Base-by-base conservation (phyloP, 2,329 filamentous ascomycete species). In the Colletotrichum falcatum region DNA sequence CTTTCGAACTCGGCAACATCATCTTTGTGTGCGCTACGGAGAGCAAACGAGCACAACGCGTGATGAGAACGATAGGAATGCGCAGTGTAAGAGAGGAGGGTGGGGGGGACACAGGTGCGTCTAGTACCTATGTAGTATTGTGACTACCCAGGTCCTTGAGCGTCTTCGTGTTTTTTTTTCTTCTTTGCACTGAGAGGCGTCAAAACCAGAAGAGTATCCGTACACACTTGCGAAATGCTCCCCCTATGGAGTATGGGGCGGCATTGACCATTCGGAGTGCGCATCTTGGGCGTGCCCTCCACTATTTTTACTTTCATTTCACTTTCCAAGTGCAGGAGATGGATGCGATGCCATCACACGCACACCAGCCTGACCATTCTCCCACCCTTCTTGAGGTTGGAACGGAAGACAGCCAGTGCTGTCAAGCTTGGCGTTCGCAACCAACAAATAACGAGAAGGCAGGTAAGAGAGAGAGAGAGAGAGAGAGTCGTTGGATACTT, bases 281-380 rank as follows among this genome's bases (percentile, higher is more conserved):
- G 42, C 42, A 23, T 49, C 44, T 37, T 37, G 6, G 14, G 58
- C 14, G n/a, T 44, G 11, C 42, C 63, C 63, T 70, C 63, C 63
- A 61, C 63, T 66, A 44, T 66, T 66, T 70, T 70, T 62, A 66
- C 63, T 66, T 70, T 70, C n/a, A 44, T 37, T 26, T 62, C 58
- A 66, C 67, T 66, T 66, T 51, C 51, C 51, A 64, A 46, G 63
- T 61, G 62, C 66, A 61, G 66, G 39, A 23, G 33, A 51, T 51
- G 48, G 26, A 51, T 51, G 49, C 44, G 63, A 66, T 62, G 58
- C 58, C 56, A 70, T 66, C 63, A 61, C 62, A 60, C 55, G 55
- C 55, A 55, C 54, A n/a, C 46, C n/a, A 26, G 6, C 20, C 26
- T 44, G n/a, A 18, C 59, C 37, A 11, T 20, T 46, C 37, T 46